Evolutionary conservation across 73 alveolate genomes (phyloP), one percentile per base, ranked within the genome.

Genomic region (Paramecium sonneborni): DNA sequence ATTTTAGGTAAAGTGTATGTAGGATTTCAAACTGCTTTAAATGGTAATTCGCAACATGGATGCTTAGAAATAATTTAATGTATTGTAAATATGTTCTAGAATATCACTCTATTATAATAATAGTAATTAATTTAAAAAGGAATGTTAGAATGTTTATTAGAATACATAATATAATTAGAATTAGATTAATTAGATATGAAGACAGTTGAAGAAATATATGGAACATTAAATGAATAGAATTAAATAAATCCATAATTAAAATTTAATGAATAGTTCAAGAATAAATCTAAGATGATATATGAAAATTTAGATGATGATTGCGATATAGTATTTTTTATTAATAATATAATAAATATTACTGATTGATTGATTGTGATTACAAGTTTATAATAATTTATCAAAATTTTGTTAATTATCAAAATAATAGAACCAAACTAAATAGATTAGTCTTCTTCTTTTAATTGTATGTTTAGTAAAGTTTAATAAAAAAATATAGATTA

Each of bases 271-370:
- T n/a, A 26, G 46, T 62, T 62, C 24, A 32, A 8, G 2, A 30
- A 62, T 12, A 62, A 24, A 62, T 62, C 84, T 3, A 20, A 62
- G 20, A 62, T 14, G 18, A 62, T 62, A 23, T 62, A 30, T 26
- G 84, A 62, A 62, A 62, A 12, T 26, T 26, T 62, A 62, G 84
- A 62, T 62, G 84, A 62, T 62, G 84, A 62, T 62, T 30, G 84
- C 46, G 44, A 62, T 62, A 30, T 62, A 62, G 84, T 28, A 26
- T 10, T 30, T 26, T 30, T 30, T 32, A 62, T 62, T 62, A 62
- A 62, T 62, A 30, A 62, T 62, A 10, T 62, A 30, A 2, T 62
- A 62, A 62, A 62, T 62, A 62, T 26, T 12, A 62, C 44, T 62
- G 84, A 62, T 12, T 62, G 39, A 62, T 62, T n/a, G n/a, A n/a